phyloP scores from a whole-genome alignment of 2,329 filamentous ascomycete genomes.

The Lasiodiplodia citricola region DNA sequence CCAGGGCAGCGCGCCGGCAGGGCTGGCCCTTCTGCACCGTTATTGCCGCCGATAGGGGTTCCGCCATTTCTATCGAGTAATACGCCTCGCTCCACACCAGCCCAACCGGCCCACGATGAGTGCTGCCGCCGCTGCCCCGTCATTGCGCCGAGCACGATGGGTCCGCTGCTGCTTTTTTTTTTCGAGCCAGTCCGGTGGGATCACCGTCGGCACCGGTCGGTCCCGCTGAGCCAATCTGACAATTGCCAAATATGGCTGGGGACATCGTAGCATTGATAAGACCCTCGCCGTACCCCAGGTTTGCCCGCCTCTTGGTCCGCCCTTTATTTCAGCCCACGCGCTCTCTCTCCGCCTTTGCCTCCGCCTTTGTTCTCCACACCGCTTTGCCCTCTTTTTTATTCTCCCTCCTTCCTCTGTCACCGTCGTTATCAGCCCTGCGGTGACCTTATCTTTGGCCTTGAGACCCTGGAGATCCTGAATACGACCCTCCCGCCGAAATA shows the following conservation, averaged over 20 bases:
- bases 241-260: conserved; percentile 22
- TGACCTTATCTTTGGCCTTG: conserved; percentile 8
- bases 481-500: not conserved
- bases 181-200: not conserved
- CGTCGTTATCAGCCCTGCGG: conserved; percentile 12
- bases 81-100: conserved; percentile 18
- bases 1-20: not conserved
- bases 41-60: conserved; percentile 13
- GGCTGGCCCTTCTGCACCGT: not conserved
- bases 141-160: conserved; percentile 11
- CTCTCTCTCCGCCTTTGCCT: conserved; percentile 12
- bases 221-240: conserved; percentile 17
- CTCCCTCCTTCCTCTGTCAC: not conserved
- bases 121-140: conserved; percentile 3
- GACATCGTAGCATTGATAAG: conserved; percentile 26
- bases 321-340: not conserved
- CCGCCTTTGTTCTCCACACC: conserved; percentile 21
- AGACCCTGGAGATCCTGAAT: not conserved
- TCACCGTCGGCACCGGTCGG: conserved; percentile 22
- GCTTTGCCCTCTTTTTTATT: conserved; percentile 37
- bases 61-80: conserved; percentile 26
- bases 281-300: conserved; percentile 16
- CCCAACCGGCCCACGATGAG: conserved; percentile 10
- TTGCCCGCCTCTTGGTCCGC: conserved; percentile 9
- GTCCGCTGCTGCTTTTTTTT: not conserved